Conservation (phyloP, 2,329 filamentous ascomycete genomes). For the Tolypocladium capitatum region DNA sequence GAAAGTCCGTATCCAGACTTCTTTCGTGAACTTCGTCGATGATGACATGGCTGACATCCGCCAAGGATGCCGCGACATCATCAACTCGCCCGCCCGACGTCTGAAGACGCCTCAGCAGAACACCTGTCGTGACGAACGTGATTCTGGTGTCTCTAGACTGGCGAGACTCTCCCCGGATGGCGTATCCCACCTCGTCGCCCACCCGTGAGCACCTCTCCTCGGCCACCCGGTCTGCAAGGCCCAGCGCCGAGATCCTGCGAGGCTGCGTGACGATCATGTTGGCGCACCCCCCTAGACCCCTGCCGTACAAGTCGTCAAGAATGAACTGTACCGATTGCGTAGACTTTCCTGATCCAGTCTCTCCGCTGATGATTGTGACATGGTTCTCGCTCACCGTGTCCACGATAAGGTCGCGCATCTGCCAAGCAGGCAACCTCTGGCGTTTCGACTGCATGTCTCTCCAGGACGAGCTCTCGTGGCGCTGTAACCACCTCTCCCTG, state of each 20-base stretch:
- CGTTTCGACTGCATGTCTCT: slow-evolving; percentile 64
- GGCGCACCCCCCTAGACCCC: slow-evolving; percentile 58
- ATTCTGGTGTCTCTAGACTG: slow-evolving; percentile 65
- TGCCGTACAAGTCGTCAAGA: slow-evolving; percentile 74
- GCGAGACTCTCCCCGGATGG: slow-evolving; percentile 82
- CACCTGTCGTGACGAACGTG: slow-evolving; percentile 91
- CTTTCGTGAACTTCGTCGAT: slow-evolving; percentile 96
- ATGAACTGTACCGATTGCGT: slow-evolving; percentile 96
- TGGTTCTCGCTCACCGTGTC: slow-evolving; percentile 62
- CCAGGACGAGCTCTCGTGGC: slow-evolving; percentile 51
- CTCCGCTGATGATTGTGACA: slow-evolving; percentile 92
- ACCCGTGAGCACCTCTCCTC: slow-evolving; percentile 75
- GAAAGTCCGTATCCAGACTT: slow-evolving; percentile 86
- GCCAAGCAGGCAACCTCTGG: slow-evolving; percentile 75
- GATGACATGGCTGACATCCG: slow-evolving; percentile 86
- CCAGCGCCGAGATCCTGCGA: slow-evolving; percentile 83
- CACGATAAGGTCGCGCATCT: slow-evolving; percentile 64
- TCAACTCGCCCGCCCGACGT: slow-evolving; percentile 70
- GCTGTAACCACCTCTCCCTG: slow-evolving; percentile 54
- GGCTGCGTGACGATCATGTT: slow-evolving; percentile 97
- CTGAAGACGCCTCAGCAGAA: slow-evolving; percentile 80
- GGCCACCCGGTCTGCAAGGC: slow-evolving; percentile 84
- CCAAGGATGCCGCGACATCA: slow-evolving; percentile 67
- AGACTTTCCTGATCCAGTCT: slow-evolving; percentile 93
- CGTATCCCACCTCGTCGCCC: slow-evolving; percentile 81